Base-by-base conservation (phyloP, 2,329 filamentous ascomycete species). In the Botrytis galanthina region DNA sequence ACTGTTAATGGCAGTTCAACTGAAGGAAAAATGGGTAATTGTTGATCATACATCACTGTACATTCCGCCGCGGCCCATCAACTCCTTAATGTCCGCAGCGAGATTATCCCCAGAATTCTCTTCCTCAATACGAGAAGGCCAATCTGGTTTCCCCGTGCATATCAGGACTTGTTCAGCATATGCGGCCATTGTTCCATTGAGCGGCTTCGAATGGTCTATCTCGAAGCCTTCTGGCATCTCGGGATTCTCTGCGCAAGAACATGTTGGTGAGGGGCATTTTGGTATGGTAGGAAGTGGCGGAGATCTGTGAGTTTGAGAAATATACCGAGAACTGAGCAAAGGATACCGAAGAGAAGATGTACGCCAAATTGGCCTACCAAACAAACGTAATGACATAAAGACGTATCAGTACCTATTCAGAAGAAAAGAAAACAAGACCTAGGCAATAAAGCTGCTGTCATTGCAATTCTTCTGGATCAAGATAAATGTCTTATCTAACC, bases 131-230 rank as follows among this genome's bases (percentile, higher is more conserved):
- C 89, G 88, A 79, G 92, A 95, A 42, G 87, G 85, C 95, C 95
- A 98, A 83, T 97, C 93, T 44, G 87, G 84, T 75, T 90, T 89
- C 7, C 93, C 94, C 0, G 94, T 97, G 75, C 92, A 95, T 22
- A 98, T 86, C 16, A 98, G 83, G 5, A 98, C 88, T 78, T 98
- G 94, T 82, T 97, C 91, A 1, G 90, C 86, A 81, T 97, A 97
- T 1, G 87, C 85, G 2, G 92, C 86, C 83, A 97, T 95, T 9
- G 92, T 91, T 20, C 93, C 93, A 80, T 92, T 91, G 61, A 98
- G 84, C 29, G 87, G 86, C 57, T 88, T 88, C 75, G 88, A 86
- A 78, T 87, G 86, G 80, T 98, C 94, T 71, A 98, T 95, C 35
- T 91, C 88, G 26, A 97, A 85, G 5, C 88, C 90, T 12, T 86